Percentiles rank a stretch among this genome's conserved stretches.
Evolutionary conservation across 306 rosid species (phyloP).

Genomic region (Quercus robur): DNA sequence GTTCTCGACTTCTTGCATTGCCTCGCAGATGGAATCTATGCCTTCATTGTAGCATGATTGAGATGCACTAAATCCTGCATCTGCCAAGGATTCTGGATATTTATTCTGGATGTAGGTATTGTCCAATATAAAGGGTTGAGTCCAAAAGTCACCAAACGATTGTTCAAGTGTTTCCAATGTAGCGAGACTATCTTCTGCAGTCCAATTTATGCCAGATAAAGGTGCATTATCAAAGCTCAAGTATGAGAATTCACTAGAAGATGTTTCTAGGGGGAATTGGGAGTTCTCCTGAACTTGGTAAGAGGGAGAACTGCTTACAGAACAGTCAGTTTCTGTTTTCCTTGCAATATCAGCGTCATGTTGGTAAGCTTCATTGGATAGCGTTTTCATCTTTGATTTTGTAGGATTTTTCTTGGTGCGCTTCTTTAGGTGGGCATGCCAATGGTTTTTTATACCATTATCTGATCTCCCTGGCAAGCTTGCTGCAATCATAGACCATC

Average conservation of each 20-base stretch:
- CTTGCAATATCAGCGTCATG: too few species aligned
- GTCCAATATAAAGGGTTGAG: too few species aligned
- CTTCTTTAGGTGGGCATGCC: constrained; percentile 64
- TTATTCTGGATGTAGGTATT: too few species aligned
- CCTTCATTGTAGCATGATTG: too few species aligned
- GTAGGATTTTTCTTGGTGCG: not conserved
- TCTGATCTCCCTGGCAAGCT: constrained; percentile 64
- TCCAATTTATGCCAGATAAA: not conserved
- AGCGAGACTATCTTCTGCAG: constrained; percentile 10
- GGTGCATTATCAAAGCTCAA: constrained; percentile 10
- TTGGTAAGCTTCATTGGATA: not conserved
- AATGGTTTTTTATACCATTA: constrained; percentile 62
- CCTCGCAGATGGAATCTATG: too few species aligned
- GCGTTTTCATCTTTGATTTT: not conserved
- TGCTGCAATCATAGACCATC: constrained; percentile 70
- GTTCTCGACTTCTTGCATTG: too few species aligned
- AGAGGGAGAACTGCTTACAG: too few species aligned
- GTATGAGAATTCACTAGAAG: constrained; percentile 11
- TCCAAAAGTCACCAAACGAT: too few species aligned
- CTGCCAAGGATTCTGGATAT: too few species aligned
- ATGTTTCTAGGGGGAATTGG: constrained; percentile 15
- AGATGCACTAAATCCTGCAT: too few species aligned
- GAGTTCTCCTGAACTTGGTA: constrained; percentile 34
- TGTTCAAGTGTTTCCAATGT: too few species aligned
- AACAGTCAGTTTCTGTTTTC: too few species aligned